phyloP scores from a whole-genome alignment of 1,284 basidiomycete species.

The Xerocomus nothofagi region DNA sequence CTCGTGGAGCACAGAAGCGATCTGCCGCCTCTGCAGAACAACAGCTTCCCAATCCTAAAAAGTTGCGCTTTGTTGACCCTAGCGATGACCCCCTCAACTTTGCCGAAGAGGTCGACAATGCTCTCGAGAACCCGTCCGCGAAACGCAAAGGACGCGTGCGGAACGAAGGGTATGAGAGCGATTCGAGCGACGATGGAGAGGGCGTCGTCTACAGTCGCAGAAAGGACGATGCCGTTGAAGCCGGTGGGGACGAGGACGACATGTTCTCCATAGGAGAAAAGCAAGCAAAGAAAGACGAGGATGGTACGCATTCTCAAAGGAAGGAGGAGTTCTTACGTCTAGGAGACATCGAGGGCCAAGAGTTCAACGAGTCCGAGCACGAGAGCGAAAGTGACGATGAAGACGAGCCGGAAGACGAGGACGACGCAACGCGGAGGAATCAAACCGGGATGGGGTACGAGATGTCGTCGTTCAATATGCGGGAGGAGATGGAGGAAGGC shows the following conservation, averaged over 20 bases:
- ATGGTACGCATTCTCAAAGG: slow-evolving; percentile 42
- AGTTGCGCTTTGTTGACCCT: slow-evolving; percentile 80
- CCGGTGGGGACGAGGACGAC: slow-evolving; percentile 72
- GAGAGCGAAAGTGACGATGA: slow-evolving; percentile 49
- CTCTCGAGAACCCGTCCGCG: slow-evolving; percentile 62
- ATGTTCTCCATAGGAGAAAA: slow-evolving; percentile 82
- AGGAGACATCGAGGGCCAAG: slow-evolving; percentile 95
- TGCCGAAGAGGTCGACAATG: slow-evolving; percentile 70
- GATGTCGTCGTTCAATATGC: slow-evolving; percentile 97
- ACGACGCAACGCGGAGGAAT: slow-evolving; percentile 69
- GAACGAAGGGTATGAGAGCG: slow-evolving; percentile 90
- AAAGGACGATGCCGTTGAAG: slow-evolving; percentile 45
- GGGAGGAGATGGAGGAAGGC: slow-evolving; percentile 96
- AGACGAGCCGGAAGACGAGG: slow-evolving; percentile 73
- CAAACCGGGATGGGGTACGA: slow-evolving; percentile 92
- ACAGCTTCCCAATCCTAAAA: slow-evolving; percentile 50
- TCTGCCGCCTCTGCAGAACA: slow-evolving; percentile 47
- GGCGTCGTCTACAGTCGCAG: slow-evolving; percentile 80
- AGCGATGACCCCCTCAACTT: slow-evolving; percentile 71
- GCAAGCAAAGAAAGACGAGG: slow-evolving; percentile 45
- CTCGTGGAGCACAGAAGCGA: slow-evolving; percentile 56
- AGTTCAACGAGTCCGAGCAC: slow-evolving; percentile 65
- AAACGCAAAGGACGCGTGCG: slow-evolving; percentile 69
- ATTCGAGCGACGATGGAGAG: slow-evolving; percentile 91
- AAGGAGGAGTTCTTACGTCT: slow-evolving; percentile 79